Evolutionary conservation across 2,329 filamentous ascomycete genomes (phyloP), one percentile per base, ranked within the genome.

Genomic region (Mycosphaerella sp.): DNA sequence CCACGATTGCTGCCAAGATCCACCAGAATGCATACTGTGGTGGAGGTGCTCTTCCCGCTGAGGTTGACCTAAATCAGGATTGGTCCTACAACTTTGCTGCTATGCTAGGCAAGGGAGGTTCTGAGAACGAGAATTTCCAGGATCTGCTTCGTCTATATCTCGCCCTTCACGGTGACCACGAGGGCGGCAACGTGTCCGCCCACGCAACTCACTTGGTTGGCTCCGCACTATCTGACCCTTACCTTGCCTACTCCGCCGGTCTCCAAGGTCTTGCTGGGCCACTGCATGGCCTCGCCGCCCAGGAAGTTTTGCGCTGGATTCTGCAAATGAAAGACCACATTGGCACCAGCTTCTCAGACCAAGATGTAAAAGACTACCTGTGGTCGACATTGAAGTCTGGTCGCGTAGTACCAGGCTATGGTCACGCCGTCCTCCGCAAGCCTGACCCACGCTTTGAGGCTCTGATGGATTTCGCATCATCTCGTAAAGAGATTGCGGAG

Each of bases 51-150:
- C 78, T 95, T 59, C 84, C 89, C 7, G 81, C 85, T 64, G 77
- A 87, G 71, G 78, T 95, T 47, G 91, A 98, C 66, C 73, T 82
- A 54, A 80, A 86, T 63, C 89, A 96, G 75, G 93, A 98, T 74
- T 98, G 93, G 93, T 86, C 91, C 0, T 95, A 96, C 80, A 98
- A 98, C 80, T 98, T 96, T 68, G 93, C 93, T 44, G 88, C 90
- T 62, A 90, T 97, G 83, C 82, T 97, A 51, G 92, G 92, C 68
- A 95, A 95, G 77, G 82, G 85, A 48, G 89, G 90, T 62, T 83
- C 86, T 72, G 79, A 95, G 73, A 86, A 97, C 65, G 88, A 91
- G 74, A 87, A 88, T 71, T 95, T 98, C 80, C 92, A 97, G 71
- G 93, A 98, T 67, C 80, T 98, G 17, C 81, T 98, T 59, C 84